Conservation (phyloP, 2,329 filamentous ascomycete species). For the Aspergillus intermedius region DNA sequence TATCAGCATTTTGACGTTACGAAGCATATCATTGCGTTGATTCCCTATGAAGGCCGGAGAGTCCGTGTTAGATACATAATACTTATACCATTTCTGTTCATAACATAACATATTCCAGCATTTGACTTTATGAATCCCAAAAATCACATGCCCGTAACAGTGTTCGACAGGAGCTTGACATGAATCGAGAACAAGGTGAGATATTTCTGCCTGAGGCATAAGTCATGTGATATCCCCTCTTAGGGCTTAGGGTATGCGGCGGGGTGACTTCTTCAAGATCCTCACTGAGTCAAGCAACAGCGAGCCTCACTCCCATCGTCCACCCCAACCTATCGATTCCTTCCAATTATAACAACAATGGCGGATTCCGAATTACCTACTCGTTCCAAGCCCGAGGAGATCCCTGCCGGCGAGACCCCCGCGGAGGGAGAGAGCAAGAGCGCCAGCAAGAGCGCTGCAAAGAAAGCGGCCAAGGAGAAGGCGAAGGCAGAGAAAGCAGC, state of each 20-base stretch:
- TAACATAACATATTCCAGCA: no score
- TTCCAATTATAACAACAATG: slow-evolving; percentile 19
- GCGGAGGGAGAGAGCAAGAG: slow-evolving; percentile 32
- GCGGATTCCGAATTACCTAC: slow-evolving; percentile 35
- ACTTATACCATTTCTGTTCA: no score
- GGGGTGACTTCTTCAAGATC: slow-evolving; percentile 26
- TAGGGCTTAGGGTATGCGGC: slow-evolving; percentile 31
- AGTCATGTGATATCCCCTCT: slow-evolving; percentile 17
- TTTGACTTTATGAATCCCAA: no score
- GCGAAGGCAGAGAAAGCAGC: slow-evolving; percentile 76
- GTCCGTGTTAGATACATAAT: no score
- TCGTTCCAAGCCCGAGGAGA: slow-evolving; percentile 35
- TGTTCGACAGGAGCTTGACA: no score
- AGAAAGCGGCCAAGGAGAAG: slow-evolving; percentile 85
- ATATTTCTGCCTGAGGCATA: background rate
- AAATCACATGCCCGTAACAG: no score
- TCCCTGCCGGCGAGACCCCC: slow-evolving; percentile 20
- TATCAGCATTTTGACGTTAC: background rate
- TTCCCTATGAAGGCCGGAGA: no score
- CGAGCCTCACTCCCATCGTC: background rate
- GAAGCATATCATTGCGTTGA: background rate
- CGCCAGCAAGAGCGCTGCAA: slow-evolving; percentile 68
- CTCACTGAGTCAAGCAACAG: slow-evolving; percentile 1
- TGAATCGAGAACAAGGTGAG: no score
- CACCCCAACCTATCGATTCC: background rate